Evolutionary conservation across 225 moss, liverwort and hornwort genomes (phyloP).

Genomic region (Antitrichia curtipendula): DNA sequence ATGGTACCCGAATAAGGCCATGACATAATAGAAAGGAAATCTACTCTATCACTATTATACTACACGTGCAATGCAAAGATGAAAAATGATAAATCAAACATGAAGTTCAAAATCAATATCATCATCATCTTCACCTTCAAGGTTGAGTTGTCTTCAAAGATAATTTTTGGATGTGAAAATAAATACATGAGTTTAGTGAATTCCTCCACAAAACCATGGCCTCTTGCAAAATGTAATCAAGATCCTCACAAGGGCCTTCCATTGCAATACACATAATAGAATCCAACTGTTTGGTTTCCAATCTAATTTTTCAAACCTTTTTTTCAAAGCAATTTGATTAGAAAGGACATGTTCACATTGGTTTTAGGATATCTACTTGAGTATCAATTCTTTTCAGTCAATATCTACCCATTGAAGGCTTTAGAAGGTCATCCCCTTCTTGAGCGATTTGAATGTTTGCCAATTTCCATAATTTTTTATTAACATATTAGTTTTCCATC

Average conservation of each 20-base stretch:
- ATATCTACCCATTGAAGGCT: accelerated
- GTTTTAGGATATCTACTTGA: neutral
- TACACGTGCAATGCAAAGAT: neutral
- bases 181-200: neutral
- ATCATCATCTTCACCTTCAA: neutral
- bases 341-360: neutral
- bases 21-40: neutral
- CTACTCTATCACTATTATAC: neutral
- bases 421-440: accelerated
- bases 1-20: neutral
- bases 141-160: neutral
- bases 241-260: neutral
- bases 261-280: neutral
- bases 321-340: neutral
- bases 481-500: neutral
- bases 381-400: neutral
- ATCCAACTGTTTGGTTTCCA: neutral
- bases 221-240: neutral
- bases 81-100: neutral
- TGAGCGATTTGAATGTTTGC: neutral
- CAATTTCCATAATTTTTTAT: neutral
- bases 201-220: neutral
- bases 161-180: neutral
- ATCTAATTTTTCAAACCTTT: neutral
- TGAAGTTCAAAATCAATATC: neutral